Conservation (phyloP, 148 eudicot species). For the Fagopyrum homotropicum region DNA sequence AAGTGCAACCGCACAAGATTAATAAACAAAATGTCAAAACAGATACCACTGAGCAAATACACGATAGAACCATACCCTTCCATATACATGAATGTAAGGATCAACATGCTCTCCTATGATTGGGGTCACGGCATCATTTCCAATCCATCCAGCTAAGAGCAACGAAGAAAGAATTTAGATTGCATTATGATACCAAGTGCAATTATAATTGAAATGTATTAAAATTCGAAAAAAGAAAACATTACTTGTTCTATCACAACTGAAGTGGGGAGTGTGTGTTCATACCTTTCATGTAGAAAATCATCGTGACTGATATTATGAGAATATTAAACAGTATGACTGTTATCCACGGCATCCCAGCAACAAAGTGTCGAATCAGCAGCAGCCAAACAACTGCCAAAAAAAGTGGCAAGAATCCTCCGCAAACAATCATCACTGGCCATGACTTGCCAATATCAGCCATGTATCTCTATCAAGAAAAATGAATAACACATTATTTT, state of each 20-base stretch:
- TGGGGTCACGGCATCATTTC: conserved; percentile 80
- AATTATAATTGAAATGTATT: not conserved
- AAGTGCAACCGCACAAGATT: conserved; percentile 15
- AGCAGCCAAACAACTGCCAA: conserved; percentile 81
- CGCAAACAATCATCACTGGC: conserved; percentile 89
- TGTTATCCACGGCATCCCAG: conserved; percentile 98
- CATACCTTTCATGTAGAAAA: conserved; percentile 82
- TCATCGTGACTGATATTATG: conserved; percentile 74
- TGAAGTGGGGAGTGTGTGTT: conserved; percentile 6
- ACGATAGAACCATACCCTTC: conserved; percentile 53
- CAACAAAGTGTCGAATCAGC: conserved; percentile 83
- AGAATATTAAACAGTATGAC: conserved; percentile 75
- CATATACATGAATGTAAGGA: conserved; percentile 69
- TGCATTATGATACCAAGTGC: not conserved
- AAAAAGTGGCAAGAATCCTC: conserved; percentile 83
- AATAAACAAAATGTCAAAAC: not conserved
- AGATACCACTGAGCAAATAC: not conserved
- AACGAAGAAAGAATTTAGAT: conserved; percentile 4
- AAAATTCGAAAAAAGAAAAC: not conserved
- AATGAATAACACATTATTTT: not conserved
- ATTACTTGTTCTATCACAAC: too few species aligned
- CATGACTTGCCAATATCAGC: conserved; percentile 93
- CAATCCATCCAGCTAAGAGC: conserved; percentile 93
- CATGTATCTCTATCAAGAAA: conserved; percentile 73
- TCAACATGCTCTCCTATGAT: conserved; percentile 75